These are phyloP conservation scores for Teratosphaeria epicoccoides DNA, from an alignment of 2,329 filamentous ascomycete genomes.

Conservation along the genomic window DNA sequence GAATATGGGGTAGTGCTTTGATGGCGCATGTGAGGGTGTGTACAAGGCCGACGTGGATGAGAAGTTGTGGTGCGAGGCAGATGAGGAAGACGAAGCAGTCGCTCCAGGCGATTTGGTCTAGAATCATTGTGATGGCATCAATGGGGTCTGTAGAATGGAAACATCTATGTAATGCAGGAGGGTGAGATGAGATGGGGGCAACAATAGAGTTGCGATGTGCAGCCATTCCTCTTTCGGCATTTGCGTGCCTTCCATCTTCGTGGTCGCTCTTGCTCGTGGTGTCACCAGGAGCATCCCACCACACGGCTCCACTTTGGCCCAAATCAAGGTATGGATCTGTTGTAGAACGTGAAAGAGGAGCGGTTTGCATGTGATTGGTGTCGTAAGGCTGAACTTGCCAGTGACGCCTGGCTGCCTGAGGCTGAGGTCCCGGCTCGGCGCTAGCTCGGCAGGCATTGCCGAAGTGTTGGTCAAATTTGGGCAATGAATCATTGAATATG, in stretches of 20 bases:
- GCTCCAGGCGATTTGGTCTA: slow-evolving; percentile 61
- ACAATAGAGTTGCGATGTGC: not conserved
- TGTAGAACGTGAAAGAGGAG: too few relatives aligned
- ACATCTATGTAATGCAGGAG: not conserved
- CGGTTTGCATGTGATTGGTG: not conserved
- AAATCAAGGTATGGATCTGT: too few relatives aligned
- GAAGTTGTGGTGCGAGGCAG: slow-evolving; percentile 60
- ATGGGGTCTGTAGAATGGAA: not conserved
- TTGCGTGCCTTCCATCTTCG: not conserved
- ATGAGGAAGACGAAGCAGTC: slow-evolving; percentile 65
- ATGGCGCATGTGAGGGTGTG: slow-evolving; percentile 48
- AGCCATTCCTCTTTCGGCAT: not conserved
- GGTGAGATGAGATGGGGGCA: not conserved
- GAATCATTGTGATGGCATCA: slow-evolving; percentile 46
- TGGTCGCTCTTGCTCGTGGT: not conserved
- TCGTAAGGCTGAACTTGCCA: not conserved
- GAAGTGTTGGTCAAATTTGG: not conserved
- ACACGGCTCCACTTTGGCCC: too few relatives aligned
- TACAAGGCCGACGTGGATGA: slow-evolving; percentile 55
- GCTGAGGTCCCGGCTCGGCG: not conserved
- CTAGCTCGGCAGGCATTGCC: not conserved
- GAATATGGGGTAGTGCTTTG: slow-evolving; percentile 57
- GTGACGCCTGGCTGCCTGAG: too few relatives aligned
- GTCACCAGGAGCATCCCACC: too few relatives aligned
- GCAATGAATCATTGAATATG: too few relatives aligned